phyloP scores from a whole-genome alignment of 1,284 basidiomycete genomes.

The Malassezia psittaci region DNA sequence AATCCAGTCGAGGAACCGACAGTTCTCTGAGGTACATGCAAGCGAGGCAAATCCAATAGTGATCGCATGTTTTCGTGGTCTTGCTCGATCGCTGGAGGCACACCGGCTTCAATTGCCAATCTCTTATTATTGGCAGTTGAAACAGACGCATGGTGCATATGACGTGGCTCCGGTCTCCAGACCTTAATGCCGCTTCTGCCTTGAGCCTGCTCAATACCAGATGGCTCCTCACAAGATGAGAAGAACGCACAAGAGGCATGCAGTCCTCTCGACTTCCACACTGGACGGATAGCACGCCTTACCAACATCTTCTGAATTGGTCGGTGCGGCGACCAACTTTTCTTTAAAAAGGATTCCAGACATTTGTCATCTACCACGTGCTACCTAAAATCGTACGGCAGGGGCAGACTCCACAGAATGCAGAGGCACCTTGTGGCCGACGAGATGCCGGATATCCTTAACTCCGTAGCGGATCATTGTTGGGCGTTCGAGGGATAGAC shows the following conservation, averaged over 20 bases:
- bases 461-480: conserved; percentile 86
- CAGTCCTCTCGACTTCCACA: too few species aligned
- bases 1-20: conserved; percentile 21
- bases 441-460: conserved; percentile 89
- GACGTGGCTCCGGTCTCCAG: not conserved
- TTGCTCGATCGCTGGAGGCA: conserved; percentile 4
- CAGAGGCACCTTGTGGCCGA: conserved; percentile 85
- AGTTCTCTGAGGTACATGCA: not conserved
- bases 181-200: not conserved
- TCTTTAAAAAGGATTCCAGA: too few species aligned
- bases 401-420: conserved; percentile 38
- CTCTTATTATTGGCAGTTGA: conserved; percentile 1
- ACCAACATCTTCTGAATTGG: too few species aligned
- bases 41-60: conserved; percentile 1
- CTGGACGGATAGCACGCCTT: too few species aligned
- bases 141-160: conserved; percentile 8
- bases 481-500: conserved; percentile 86
- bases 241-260: too few species aligned
- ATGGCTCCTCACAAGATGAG: too few species aligned
- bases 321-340: too few species aligned
- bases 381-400: conserved; percentile 36
- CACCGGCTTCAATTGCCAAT: not conserved
- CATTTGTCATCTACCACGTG: too few species aligned
- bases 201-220: too few species aligned
- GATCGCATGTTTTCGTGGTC: conserved; percentile 5